Evolutionary conservation across 2,329 filamentous ascomycete species (phyloP).

Genomic region (Ilyonectria mors-panacis): DNA sequence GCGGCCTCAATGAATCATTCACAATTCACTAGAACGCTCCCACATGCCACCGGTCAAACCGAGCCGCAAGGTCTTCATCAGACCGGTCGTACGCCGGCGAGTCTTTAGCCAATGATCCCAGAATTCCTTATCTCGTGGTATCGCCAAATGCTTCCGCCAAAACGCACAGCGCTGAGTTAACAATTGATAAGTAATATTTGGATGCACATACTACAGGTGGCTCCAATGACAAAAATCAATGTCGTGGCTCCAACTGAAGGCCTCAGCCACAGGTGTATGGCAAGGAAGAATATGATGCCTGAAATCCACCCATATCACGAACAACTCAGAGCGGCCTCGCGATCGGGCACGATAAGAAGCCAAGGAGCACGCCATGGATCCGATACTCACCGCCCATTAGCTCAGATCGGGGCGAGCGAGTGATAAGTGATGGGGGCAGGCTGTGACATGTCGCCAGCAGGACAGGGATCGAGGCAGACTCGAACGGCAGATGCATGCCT

Average conservation of each 20-base stretch:
- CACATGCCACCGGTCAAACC: constrained; percentile 37
- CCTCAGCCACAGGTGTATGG: constrained; percentile 5
- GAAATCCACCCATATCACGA: constrained; percentile 4
- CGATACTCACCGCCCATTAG: constrained; percentile 34
- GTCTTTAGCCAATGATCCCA: constrained; percentile 35
- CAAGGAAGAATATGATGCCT: constrained; percentile 5
- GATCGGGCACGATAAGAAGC: not conserved
- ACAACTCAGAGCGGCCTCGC: constrained; percentile 9
- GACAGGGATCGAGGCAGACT: constrained; percentile 16
- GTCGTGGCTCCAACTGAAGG: constrained; percentile 23
- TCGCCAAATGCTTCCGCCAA: not conserved
- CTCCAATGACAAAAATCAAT: not conserved
- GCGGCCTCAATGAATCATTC: constrained; percentile 21
- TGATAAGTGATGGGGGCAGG: constrained; percentile 31
- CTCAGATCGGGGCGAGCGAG: constrained; percentile 28
- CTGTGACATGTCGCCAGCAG: constrained; percentile 25
- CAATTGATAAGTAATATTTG: constrained; percentile 23
- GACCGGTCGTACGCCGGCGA: constrained; percentile 33
- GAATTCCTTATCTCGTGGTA: constrained; percentile 39
- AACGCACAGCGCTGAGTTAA: not conserved
- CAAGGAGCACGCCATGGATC: constrained; percentile 26
- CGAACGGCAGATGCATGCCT: constrained; percentile 29
- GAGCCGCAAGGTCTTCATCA: constrained; percentile 18
- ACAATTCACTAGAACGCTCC: constrained; percentile 21
- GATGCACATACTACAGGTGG: not conserved